phyloP scores from a whole-genome alignment of 768 basidiomycete species.

The Tricholoma flavovirens region DNA sequence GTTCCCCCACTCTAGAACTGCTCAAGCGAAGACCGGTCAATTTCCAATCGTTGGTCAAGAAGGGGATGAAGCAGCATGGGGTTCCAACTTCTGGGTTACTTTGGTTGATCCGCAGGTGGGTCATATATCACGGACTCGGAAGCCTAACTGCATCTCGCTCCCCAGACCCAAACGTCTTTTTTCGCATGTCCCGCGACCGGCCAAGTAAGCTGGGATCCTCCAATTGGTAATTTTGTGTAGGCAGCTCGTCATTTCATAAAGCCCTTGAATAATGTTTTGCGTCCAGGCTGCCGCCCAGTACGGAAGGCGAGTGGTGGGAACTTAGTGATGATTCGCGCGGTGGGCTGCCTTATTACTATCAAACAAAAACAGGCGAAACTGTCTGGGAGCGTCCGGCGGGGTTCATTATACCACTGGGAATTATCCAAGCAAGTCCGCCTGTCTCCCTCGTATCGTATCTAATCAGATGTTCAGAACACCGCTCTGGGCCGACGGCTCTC shows the following conservation, averaged over 20 bases:
- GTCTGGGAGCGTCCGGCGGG: constrained; percentile 88
- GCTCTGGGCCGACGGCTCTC: constrained; percentile 66
- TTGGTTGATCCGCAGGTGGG: constrained; percentile 83
- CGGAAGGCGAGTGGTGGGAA: constrained; percentile 96
- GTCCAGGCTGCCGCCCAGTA: constrained; percentile 70
- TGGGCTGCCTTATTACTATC: constrained; percentile 89
- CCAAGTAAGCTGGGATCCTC: constrained; percentile 90
- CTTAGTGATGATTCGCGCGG: constrained; percentile 77
- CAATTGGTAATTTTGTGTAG: constrained; percentile 83
- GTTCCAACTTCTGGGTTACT: constrained; percentile 92
- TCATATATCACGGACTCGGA: constrained; percentile 3
- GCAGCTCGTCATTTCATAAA: constrained; percentile 20
- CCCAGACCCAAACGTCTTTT: constrained; percentile 61
- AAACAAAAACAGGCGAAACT: constrained; percentile 86
- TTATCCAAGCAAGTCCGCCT: constrained; percentile 61
- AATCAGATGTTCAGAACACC: constrained; percentile 46
- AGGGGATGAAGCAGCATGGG: constrained; percentile 60
- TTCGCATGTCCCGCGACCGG: constrained; percentile 93
- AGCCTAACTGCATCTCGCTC: neutral
- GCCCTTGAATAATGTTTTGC: constrained; percentile 13
- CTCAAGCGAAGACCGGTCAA: constrained; percentile 7
- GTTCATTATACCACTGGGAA: constrained; percentile 86
- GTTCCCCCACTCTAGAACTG: neutral
- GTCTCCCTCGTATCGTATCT: constrained; percentile 5
- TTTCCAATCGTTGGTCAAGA: constrained; percentile 25